Percentiles rank a stretch among this genome's conserved stretches.
Conservation (phyloP, 129 eudicot species). For the Flaveria robusta region DNA sequence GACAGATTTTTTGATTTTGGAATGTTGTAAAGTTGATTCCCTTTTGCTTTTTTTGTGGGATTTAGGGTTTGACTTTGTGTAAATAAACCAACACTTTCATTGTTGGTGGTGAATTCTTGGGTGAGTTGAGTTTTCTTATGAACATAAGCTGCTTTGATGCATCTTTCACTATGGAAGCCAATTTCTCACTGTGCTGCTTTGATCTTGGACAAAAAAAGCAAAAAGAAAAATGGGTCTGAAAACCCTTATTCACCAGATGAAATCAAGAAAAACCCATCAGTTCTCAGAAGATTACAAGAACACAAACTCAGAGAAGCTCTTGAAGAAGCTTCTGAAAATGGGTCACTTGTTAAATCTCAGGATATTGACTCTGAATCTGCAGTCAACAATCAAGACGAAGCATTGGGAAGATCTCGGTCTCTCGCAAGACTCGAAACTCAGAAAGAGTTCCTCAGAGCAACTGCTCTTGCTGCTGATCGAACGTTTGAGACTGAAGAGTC, state of each 20-base stretch:
- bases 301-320: conserved; percentile 93
- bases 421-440: conserved; percentile 86
- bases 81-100: conserved; percentile 38
- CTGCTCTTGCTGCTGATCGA: conserved; percentile 92
- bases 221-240: conserved; percentile 69
- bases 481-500: conserved; percentile 74
- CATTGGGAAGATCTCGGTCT: conserved; percentile 80
- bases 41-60: conserved; percentile 50
- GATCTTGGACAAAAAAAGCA: conserved; percentile 82
- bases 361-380: conserved; percentile 63
- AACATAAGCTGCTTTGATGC: conserved; percentile 64
- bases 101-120: conserved; percentile 12
- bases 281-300: conserved; percentile 77
- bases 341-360: conserved; percentile 83
- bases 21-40: conserved; percentile 54
- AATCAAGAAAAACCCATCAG: conserved; percentile 65
- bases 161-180: conserved; percentile 99
- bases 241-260: conserved; percentile 46
- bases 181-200: conserved; percentile 88
- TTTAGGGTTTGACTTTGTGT: conserved; percentile 49
- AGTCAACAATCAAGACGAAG: conserved; percentile 61
- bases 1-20: conserved; percentile 50
- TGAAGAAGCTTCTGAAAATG: conserved; percentile 99
- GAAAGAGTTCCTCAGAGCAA: conserved; percentile 85
- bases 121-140: conserved; percentile 32